These are phyloP conservation scores for Silene noctiflora DNA, from an alignment of 179 eudicot species.

Conservation along the genomic window DNA sequence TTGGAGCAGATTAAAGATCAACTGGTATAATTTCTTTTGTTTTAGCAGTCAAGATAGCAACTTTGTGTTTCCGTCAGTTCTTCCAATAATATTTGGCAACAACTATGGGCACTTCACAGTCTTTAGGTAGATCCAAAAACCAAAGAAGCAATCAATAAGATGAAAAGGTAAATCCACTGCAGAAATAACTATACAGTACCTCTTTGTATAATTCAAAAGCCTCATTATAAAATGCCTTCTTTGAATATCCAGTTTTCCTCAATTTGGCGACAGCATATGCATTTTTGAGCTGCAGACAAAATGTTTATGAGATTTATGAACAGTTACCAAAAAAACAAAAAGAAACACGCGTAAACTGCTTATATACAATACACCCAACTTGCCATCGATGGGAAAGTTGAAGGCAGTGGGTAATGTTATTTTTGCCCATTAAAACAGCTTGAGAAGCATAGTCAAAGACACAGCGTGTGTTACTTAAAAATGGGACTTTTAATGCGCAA, in stretches of 20 bases:
- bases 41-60: neutral
- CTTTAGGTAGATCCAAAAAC: neutral
- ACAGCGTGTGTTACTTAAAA: neutral
- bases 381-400: neutral
- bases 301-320: constrained; percentile 12
- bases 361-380: neutral
- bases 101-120: neutral
- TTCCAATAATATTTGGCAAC: constrained; percentile 2
- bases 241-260: constrained; percentile 81
- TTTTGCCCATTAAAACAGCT: neutral
- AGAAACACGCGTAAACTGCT: neutral
- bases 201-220: constrained; percentile 70
- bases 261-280: constrained; percentile 77
- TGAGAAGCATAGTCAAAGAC: neutral
- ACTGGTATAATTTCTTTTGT: neutral
- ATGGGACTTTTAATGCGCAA: neutral
- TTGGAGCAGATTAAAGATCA: neutral
- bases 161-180: neutral
- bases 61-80: neutral
- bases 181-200: constrained; percentile 37
- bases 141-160: neutral
- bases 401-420: neutral
- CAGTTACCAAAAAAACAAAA: neutral
- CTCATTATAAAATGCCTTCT: constrained; percentile 69
- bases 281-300: constrained; percentile 70